These are phyloP conservation scores for Fusarium euwallaceae DNA, from an alignment of 2,329 filamentous ascomycete species.

Conservation along the genomic window DNA sequence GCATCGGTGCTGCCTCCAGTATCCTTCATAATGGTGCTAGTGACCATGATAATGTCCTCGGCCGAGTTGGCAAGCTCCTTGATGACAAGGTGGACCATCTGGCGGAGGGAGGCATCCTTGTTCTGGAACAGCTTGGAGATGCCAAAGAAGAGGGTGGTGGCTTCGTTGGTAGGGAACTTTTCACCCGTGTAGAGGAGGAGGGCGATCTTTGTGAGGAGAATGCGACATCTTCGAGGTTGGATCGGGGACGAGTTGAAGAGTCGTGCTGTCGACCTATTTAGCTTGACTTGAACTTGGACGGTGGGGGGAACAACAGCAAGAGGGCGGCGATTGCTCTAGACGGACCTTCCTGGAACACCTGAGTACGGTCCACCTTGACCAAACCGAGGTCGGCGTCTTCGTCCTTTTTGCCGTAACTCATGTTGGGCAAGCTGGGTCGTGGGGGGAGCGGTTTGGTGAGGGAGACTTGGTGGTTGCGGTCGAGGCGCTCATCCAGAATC, in stretches of 20 bases:
- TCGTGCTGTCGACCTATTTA: constrained; percentile 75
- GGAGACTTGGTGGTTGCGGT: constrained; percentile 52
- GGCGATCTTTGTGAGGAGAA: constrained; percentile 96
- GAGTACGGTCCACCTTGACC: constrained; percentile 97
- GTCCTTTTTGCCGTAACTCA: constrained; percentile 99
- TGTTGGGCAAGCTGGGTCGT: constrained; percentile 64
- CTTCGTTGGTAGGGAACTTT: constrained; percentile 96
- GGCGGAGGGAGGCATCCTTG: constrained; percentile 96
- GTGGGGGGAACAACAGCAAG: constrained; percentile 46
- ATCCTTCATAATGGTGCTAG: constrained; percentile 99
- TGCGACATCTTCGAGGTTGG: constrained; percentile 96
- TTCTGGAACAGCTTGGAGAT: constrained; percentile 99
- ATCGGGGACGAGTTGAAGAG: constrained; percentile 98
- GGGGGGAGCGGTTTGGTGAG: constrained; percentile 46
- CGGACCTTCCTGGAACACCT: constrained; percentile 98
- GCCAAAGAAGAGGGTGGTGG: constrained; percentile 97
- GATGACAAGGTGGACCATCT: constrained; percentile 98
- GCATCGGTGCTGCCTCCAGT: constrained; percentile 95
- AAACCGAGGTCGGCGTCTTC: constrained; percentile 95
- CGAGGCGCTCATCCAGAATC: constrained; percentile 50
- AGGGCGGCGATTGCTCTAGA: constrained; percentile 48
- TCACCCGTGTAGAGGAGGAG: constrained; percentile 97
- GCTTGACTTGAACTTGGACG: constrained; percentile 42
- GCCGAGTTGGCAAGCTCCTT: constrained; percentile 97
- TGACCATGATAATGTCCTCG: constrained; percentile 99